Base-by-base conservation (phyloP, 202 grass and related monocot species). In the Panicum virgatum region DNA sequence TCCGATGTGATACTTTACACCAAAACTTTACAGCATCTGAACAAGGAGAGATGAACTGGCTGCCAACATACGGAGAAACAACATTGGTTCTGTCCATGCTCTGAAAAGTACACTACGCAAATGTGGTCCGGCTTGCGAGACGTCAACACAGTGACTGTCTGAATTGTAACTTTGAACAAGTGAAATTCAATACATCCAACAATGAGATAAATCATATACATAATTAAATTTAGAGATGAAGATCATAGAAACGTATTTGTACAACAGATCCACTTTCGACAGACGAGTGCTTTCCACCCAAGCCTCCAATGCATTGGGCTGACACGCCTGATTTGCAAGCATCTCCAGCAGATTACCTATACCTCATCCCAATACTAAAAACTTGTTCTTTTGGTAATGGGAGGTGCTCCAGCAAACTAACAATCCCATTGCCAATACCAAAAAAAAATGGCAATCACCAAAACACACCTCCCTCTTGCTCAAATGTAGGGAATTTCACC, bases 311-410 rank as follows among this genome's bases (percentile, higher is more conserved):
- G 60, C 10, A 12, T 65, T 18, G 19, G 14, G 30, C 29, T 69
- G 63, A 46, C 51, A 69, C 22, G 11, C 16, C 39, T 45, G 18
- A 7, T 87, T 73, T 80, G 34, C 69, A 42, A 16, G n/a, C n/a
- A n/a, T n/a, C n/a, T n/a, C n/a, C n/a, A n/a, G n/a, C n/a, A n/a
- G n/a, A n/a, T n/a, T n/a, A n/a, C n/a, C n/a, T n/a, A n/a, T n/a
- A n/a, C n/a, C n/a, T n/a, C n/a, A n/a, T n/a, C n/a, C n/a, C n/a
- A n/a, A n/a, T n/a, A n/a, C n/a, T n/a, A n/a, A n/a, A n/a, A n/a
- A n/a, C n/a, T n/a, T n/a, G n/a, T n/a, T n/a, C n/a, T n/a, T n/a
- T n/a, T n/a, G n/a, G n/a, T n/a, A n/a, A n/a, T n/a, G n/a, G n/a
- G n/a, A n/a, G n/a, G n/a, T n/a, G n/a, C n/a, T n/a, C n/a, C n/a